Evolutionary conservation across 345 rosid species (phyloP), one percentile per base, ranked within the genome.

Genomic region (Rhizophora apiculata): DNA sequence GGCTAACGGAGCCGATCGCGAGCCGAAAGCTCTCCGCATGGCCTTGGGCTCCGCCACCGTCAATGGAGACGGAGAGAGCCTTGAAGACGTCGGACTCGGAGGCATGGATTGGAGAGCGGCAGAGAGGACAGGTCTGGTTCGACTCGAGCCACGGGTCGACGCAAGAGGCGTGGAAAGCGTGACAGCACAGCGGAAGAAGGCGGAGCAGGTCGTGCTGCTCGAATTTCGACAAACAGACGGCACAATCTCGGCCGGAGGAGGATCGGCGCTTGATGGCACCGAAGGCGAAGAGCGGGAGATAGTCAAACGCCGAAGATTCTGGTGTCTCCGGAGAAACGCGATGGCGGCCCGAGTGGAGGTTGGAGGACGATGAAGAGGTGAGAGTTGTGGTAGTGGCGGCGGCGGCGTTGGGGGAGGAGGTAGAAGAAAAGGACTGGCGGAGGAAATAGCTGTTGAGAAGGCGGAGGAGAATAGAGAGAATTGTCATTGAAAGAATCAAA

Each of bases 1-100:
- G 90, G 84, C 96, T 89, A 10, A 95, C 60, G 2, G 99, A 89
- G 76, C 99, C 99, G 54, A 95, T 92, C 85, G 92, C 96, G 5
- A 95, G 80, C 7, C 92, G 85, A 70, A 95, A 95, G 36, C 96
- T 95, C 63, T 79, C 86, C 27, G 71, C 75, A 24, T 73, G 75
- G 6, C 62, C 69, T 19, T 53, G 10, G 37, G 2, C 24, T 24
- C 24, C 59, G 24, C 22, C 53, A 2, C 18, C 43, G 3, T 48
- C 73, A 32, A 22, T 60, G 22, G 31, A 8, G 31, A 80, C 53
- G 0, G 88, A 77, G 6, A 87, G 64, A 7, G 89, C 49, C 74
- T 85, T 90, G 48, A 80, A 71, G 46, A 88, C 52, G 72, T 89
- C 92, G 3, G 96, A 76, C 0, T 89, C 93, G 9, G 96, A 78